Base-by-base conservation (phyloP, 192 early-diverging fungal species). In the Linnemannia schmuckeri region DNA sequence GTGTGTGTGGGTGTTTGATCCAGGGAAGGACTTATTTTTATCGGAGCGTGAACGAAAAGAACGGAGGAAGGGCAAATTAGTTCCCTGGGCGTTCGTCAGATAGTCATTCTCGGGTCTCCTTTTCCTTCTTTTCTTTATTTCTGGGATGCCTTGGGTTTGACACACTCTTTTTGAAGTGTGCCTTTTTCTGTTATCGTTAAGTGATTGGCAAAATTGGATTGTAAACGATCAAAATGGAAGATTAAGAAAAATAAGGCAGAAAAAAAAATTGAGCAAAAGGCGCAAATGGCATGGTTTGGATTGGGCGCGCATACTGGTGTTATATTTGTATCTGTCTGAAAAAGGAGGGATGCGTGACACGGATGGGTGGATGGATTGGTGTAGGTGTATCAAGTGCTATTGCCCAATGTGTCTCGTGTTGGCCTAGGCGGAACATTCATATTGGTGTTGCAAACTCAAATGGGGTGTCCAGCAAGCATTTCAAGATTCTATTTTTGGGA, bases 391-490 rank as follows among this genome's bases (percentile, higher is more conserved):
- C n/a, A 35, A 17, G 20, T 22, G 24, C 44, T 47, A 0, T 74
- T 74, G 40, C 27, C 40, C 46, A 47, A 24, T n/a, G 41, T 66
- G 27, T 66, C 55, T 66, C 33, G 61, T 33, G 61, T 35, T 66
- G 61, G 61, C 27, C 61, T 35, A 33, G 61, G 61, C 61, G 30
- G 61, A 66, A 66, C 61, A 66, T 66, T 3, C 27, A 66, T 66
- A 66, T 66, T 66, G 13, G 30, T 66, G 61, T 66, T 66, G 61
- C 30, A 66, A 66, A 66, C 61, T 66, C 61, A 66, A 66, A 66
- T 13, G 27, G 27, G 27, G 61, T 27, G 61, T 2, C n/a, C 3
- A 18, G 30, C 61, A 30, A 30, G 61, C 15, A 30, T 3, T 27
- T 33, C 61, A 15, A 33, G 27, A 33, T 33, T 66, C 61, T 66